These are phyloP conservation scores for Halophytophthora batemanensis DNA, from an alignment of 352 stramenopile species.

Conservation along the genomic window DNA sequence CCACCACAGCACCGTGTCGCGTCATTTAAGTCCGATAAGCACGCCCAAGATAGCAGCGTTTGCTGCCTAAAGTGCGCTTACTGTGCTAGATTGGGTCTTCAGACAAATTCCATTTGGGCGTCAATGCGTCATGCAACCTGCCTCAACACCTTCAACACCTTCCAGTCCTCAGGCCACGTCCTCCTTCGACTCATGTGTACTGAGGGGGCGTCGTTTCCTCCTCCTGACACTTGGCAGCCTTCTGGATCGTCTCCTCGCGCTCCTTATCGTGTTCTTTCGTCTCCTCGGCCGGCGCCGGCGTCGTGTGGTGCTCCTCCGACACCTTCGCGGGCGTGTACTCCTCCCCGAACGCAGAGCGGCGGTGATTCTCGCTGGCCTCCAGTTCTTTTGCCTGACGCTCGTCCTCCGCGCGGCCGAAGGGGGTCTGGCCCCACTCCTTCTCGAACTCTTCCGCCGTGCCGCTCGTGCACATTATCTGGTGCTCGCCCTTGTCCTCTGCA, in stretches of 20 bases:
- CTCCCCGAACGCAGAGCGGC: constrained; percentile 30
- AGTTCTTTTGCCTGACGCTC: constrained; percentile 25
- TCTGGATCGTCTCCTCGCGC: constrained; percentile 52
- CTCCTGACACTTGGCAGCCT: constrained; percentile 56
- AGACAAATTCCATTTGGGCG: too few relatives aligned
- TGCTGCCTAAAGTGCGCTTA: too few relatives aligned
- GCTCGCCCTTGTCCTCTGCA: constrained; percentile 51
- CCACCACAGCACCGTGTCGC: too few relatives aligned
- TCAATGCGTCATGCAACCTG: too few relatives aligned
- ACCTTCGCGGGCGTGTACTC: constrained; percentile 32
- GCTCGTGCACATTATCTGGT: constrained; percentile 41
- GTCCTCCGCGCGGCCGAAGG: constrained; percentile 53
- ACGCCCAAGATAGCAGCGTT: too few relatives aligned
- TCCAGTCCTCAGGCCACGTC: too few relatives aligned
- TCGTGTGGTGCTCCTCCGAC: constrained; percentile 15
- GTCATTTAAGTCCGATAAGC: too few relatives aligned
- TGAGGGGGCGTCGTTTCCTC: constrained; percentile 62
- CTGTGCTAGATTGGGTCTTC: too few relatives aligned
- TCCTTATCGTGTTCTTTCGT: constrained; percentile 20
- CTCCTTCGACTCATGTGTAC: constrained; percentile 18
- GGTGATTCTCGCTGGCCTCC: constrained; percentile 23
- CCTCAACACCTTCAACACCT: too few relatives aligned
- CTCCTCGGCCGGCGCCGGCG: constrained; percentile 13
- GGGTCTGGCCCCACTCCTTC: constrained; percentile 52
- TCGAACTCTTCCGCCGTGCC: constrained; percentile 59